Conservation (phyloP, 768 basidiomycete genomes). For the Filobasidium wieringae region DNA sequence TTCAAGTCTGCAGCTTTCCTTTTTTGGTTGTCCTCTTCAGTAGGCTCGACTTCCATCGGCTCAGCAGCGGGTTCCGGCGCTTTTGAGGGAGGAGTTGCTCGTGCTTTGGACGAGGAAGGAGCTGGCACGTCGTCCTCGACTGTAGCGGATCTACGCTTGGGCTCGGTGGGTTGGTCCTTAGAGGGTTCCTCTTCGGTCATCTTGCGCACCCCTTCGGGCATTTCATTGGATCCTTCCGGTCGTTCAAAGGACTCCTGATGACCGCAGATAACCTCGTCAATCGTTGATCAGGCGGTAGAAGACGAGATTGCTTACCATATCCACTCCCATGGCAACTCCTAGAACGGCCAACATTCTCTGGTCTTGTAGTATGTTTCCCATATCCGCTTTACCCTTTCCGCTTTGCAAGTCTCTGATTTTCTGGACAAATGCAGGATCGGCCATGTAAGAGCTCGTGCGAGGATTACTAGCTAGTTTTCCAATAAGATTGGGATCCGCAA, state of each 20-base stretch:
- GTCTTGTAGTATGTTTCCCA: conserved; percentile 53
- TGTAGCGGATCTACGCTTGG: conserved; percentile 19
- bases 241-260: conserved; percentile 60
- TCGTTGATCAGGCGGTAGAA: background rate
- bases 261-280: background rate
- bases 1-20: conserved; percentile 69
- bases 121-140: conserved; percentile 29
- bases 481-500: conserved; percentile 70
- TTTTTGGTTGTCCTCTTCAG: conserved; percentile 59
- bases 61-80: conserved; percentile 41
- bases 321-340: conserved; percentile 84
- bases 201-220: conserved; percentile 51
- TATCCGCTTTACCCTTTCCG: conserved; percentile 18
- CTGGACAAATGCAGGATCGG: conserved; percentile 69
- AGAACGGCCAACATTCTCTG: conserved; percentile 76
- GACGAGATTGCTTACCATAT: conserved; percentile 45
- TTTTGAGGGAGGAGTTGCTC: background rate
- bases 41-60: conserved; percentile 27
- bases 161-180: background rate
- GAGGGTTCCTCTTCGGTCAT: background rate
- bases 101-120: conserved; percentile 28
- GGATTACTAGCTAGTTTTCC: conserved; percentile 78
- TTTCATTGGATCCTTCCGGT: conserved; percentile 70
- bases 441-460: conserved; percentile 67
- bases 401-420: conserved; percentile 43